These are phyloP conservation scores for Erigeron canadensis DNA, from an alignment of 129 eudicot species.

Conservation along the genomic window DNA sequence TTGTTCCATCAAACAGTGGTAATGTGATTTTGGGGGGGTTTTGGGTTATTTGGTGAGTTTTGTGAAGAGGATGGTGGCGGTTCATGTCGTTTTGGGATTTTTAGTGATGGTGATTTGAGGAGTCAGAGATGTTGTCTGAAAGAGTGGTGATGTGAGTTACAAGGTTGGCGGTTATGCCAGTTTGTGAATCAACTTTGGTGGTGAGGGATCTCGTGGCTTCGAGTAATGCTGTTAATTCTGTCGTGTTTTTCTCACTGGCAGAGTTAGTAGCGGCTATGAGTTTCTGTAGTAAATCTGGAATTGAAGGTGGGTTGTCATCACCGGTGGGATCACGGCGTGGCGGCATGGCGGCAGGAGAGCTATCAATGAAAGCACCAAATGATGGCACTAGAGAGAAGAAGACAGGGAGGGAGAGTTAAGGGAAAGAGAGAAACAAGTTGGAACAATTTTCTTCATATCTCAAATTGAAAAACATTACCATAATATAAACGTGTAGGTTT, in stretches of 20 bases:
- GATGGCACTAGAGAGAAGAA: too few species aligned
- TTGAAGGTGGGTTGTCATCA: not conserved
- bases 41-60: too few species aligned
- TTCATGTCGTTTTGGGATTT: too few species aligned
- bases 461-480: too few species aligned
- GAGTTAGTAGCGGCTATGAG: not conserved
- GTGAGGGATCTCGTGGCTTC: not conserved
- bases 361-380: conserved; percentile 3
- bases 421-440: too few species aligned
- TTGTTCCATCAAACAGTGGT: not conserved
- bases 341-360: conserved; percentile 8
- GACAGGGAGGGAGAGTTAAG: too few species aligned
- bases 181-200: not conserved
- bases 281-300: not conserved
- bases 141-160: not conserved
- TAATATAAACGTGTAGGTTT: too few species aligned
- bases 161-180: not conserved
- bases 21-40: not conserved
- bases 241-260: not conserved
- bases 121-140: too few species aligned
- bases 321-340: not conserved
- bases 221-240: not conserved
- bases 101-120: too few species aligned
- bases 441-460: too few species aligned
- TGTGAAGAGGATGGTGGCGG: too few species aligned